These are phyloP conservation scores for Fusarium penzigii DNA, from an alignment of 2,329 filamentous ascomycete species.

Conservation along the genomic window DNA sequence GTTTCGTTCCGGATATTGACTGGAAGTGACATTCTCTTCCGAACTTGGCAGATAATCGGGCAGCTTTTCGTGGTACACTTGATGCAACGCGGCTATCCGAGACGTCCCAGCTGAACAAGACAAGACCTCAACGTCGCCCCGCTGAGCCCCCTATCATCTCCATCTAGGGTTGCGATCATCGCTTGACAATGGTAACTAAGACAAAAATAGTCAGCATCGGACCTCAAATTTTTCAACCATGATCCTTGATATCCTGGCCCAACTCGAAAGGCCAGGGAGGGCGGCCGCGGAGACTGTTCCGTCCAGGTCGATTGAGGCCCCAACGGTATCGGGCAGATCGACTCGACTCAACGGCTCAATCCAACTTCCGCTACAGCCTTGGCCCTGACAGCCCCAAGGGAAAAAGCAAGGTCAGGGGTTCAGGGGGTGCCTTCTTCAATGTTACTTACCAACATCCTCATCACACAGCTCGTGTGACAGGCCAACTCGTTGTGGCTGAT, in stretches of 20 bases:
- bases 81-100: constrained; percentile 24
- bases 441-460: constrained; percentile 86
- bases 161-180: constrained; percentile 53
- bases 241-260: constrained; percentile 14
- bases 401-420: constrained; percentile 2
- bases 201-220: constrained; percentile 27
- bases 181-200: constrained; percentile 63
- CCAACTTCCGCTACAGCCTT: too few species aligned
- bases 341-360: not conserved
- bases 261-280: constrained; percentile 13
- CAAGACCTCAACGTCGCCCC: constrained; percentile 22
- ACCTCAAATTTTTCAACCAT: constrained; percentile 7
- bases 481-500: constrained; percentile 95
- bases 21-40: constrained; percentile 8
- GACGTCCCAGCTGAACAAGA: constrained; percentile 10
- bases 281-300: constrained; percentile 8
- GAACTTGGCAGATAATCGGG: constrained; percentile 18
- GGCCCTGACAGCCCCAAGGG: too few species aligned
- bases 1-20: not conserved
- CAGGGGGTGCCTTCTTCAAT: constrained; percentile 4
- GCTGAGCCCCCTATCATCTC: constrained; percentile 23
- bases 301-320: constrained; percentile 21
- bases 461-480: constrained; percentile 88
- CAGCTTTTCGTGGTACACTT: constrained; percentile 18
- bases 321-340: constrained; percentile 22